Evolutionary conservation across 331 rosid genomes (phyloP).

Genomic region (Stylosanthes scabra): DNA sequence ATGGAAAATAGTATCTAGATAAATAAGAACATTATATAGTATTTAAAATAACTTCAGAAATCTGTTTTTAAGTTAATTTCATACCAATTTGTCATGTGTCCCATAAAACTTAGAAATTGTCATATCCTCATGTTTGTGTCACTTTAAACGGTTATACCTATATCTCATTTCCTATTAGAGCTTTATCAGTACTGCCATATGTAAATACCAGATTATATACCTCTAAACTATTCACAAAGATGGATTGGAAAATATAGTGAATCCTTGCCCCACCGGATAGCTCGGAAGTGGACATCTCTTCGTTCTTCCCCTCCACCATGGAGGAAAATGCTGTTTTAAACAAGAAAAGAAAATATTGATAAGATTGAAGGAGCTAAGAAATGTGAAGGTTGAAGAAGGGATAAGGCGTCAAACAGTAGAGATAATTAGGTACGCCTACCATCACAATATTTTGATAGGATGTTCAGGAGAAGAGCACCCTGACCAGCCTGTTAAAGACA

Average conservation of each 20-base stretch:
- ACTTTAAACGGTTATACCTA: neutral
- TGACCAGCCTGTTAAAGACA: conserved; percentile 81
- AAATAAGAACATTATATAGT: too few species aligned
- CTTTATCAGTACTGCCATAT: neutral
- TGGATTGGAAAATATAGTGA: conserved; percentile 91
- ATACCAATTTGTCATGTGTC: neutral
- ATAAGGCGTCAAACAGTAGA: conserved; percentile 2
- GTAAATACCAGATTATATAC: conserved; percentile 45
- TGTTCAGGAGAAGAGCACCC: conserved; percentile 91
- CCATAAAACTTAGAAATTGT: neutral
- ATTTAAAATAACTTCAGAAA: neutral
- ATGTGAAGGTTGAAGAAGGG: neutral
- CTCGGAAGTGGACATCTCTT: conserved; percentile 89
- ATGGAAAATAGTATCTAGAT: too few species aligned
- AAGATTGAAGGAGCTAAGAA: conserved; percentile 11
- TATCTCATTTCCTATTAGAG: neutral
- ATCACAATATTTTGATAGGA: conserved; percentile 89
- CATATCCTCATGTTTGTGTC: neutral
- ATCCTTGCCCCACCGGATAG: conserved; percentile 96
- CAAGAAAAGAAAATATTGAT: conserved; percentile 30
- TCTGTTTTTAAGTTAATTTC: neutral
- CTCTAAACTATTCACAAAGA: conserved; percentile 92
- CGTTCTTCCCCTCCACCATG: conserved; percentile 92
- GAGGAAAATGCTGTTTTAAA: conserved; percentile 85
- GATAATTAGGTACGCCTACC: conserved; percentile 53